phyloP scores from a whole-genome alignment of 805 yeast species.

The Suhomyces kilbournensis region DNA sequence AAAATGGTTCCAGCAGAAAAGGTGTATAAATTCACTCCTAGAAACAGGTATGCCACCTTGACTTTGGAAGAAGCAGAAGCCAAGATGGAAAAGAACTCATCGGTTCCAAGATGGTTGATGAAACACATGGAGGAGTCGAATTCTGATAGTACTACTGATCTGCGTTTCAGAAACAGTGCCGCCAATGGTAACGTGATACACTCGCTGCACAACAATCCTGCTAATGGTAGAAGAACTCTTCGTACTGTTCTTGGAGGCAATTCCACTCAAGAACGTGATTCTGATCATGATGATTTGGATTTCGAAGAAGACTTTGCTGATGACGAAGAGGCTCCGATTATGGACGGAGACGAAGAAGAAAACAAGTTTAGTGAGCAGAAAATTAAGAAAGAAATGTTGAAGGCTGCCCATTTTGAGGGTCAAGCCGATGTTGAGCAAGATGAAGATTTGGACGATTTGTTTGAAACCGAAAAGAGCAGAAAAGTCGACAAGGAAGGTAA shows the following conservation, averaged over 20 bases:
- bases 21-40: constrained; percentile 87
- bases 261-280: constrained; percentile 51
- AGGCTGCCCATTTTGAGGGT: constrained; percentile 73
- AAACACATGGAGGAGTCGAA: constrained; percentile 70
- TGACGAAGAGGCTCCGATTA: constrained; percentile 97
- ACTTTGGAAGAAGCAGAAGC: constrained; percentile 96
- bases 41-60: constrained; percentile 90
- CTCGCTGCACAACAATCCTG: not conserved
- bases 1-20: constrained; percentile 94
- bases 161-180: constrained; percentile 38
- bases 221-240: constrained; percentile 18
- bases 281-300: constrained; percentile 89
- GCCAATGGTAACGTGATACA: constrained; percentile 7
- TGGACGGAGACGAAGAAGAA: constrained; percentile 95
- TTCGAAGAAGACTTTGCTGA: constrained; percentile 97
- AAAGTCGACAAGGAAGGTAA: constrained; percentile 89
- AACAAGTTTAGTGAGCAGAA: constrained; percentile 83
- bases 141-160: constrained; percentile 44
- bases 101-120: constrained; percentile 95
- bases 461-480: constrained; percentile 57
- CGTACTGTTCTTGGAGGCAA: constrained; percentile 44
- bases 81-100: constrained; percentile 75
- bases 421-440: constrained; percentile 55
- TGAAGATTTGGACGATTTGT: constrained; percentile 67
- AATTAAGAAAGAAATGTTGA: constrained; percentile 79